Evolutionary conservation across 495 filamentous ascomycete species (phyloP), one percentile per base, ranked within the genome.

Genomic region (Penicillium chermesinum): DNA sequence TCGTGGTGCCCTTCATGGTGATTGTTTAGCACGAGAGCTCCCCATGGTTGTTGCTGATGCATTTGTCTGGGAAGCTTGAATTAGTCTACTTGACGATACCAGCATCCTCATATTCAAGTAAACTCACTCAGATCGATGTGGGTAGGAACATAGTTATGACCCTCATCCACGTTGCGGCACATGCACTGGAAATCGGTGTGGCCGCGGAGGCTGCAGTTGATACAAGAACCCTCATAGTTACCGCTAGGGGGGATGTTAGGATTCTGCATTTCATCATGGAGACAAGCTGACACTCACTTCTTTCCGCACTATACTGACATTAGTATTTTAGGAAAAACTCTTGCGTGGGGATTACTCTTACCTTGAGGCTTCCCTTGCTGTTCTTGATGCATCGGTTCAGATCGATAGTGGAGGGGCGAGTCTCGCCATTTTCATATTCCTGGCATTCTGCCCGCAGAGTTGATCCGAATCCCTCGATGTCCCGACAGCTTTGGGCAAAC

Each of bases 301-400:
- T 56, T 53, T 46, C 57, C 57, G 17, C 57, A 59, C 53, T 54
- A 17, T 18, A 43, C 20, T 17, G 9, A n/a, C 13, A 30, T 55
- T 55, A 48, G 34, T 22, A 30, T 48, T 5, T 45, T 13, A 35
- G 14, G 7, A 8, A 27, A 9, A 15, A n/a, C 12, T 4, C 3
- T 13, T 36, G 20, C 7, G 20, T 5, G 3, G 30, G 22, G 10
- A 2, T 7, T 14, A 14, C 7, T 12, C 53, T 27, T 38, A 52
- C 53, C 36, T 49, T 52, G 7, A 54, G 48, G 1, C 22, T 34
- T 17, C 56, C 56, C 22, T 59, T 59, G 20, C 21, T 15, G 25
- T 59, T 59, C 39, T 51, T 59, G 35, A 59, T 21, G 22, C 57
- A 59, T 2, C 46, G 49, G 44, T 59, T 59, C 27, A 59, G 32